Conservation (phyloP, 73 alveolate species). For the Blepharisma stoltei region DNA sequence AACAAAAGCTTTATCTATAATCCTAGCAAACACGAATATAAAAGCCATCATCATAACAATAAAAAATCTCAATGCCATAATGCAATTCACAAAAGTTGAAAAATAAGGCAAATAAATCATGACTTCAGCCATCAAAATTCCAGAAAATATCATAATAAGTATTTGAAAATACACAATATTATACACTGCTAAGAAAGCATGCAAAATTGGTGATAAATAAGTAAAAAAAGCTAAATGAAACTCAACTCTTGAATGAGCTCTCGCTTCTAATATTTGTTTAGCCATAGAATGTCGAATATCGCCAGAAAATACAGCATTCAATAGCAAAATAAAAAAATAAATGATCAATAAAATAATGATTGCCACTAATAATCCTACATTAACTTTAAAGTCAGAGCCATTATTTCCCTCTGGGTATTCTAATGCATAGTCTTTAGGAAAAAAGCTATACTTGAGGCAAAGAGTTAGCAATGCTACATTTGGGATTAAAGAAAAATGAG, state of each 20-base stretch:
- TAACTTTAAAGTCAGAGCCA: no score
- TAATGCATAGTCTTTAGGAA: no score
- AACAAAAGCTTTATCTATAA: not conserved
- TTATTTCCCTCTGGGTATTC: no score
- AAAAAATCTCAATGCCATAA: not conserved
- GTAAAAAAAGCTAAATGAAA: not conserved
- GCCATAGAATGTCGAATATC: not conserved
- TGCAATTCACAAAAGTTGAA: not conserved
- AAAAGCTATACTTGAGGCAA: no score
- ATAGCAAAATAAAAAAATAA: no score
- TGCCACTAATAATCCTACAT: no score
- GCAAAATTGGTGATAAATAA: not conserved
- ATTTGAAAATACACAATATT: not conserved
- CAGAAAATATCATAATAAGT: not conserved
- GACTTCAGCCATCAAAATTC: not conserved
- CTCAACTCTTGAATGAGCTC: constrained; percentile 13
- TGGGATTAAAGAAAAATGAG: no score
- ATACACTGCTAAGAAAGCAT: not conserved
- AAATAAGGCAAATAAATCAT: not conserved
- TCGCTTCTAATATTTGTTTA: not conserved
- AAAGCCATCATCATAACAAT: not conserved
- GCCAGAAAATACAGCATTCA: not conserved
- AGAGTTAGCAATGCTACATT: no score
- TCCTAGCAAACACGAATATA: not conserved
- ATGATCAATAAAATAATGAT: no score